Conservation (phyloP, 1,284 basidiomycete species). For the Fistulinella cinereoalba region DNA sequence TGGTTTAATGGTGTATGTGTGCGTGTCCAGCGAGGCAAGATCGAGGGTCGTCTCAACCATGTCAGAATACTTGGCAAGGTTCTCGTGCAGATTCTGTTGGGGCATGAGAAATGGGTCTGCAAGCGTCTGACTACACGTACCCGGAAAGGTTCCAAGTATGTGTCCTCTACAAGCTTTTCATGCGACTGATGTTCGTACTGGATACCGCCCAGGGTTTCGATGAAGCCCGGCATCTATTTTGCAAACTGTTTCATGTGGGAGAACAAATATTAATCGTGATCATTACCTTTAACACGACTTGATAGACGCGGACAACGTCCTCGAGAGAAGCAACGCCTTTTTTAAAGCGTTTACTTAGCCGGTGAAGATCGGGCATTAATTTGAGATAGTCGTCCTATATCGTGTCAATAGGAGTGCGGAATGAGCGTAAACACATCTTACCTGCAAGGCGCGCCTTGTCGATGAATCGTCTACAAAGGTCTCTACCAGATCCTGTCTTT, state of each 20-base stretch:
- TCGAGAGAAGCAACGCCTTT: slow-evolving; percentile 83
- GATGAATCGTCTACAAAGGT: slow-evolving; percentile 81
- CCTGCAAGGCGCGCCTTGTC: slow-evolving; percentile 71
- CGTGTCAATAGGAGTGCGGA: not conserved
- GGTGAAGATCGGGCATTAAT: slow-evolving; percentile 91
- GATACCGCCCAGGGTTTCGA: slow-evolving; percentile 57
- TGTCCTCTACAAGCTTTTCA: slow-evolving; percentile 60
- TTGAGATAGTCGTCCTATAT: slow-evolving; percentile 81
- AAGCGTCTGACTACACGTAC: slow-evolving; percentile 38
- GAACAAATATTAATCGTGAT: not conserved
- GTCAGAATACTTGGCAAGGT: slow-evolving; percentile 78
- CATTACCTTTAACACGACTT: slow-evolving; percentile 69
- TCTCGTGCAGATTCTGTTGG: slow-evolving; percentile 57
- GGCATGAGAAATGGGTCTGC: not conserved
- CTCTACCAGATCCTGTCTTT: slow-evolving; percentile 86
- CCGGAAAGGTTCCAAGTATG: slow-evolving; percentile 61
- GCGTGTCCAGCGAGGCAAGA: slow-evolving; percentile 77
- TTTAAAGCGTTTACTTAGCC: slow-evolving; percentile 92
- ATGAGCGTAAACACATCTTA: slow-evolving; percentile 23
- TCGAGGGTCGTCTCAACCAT: slow-evolving; percentile 98
- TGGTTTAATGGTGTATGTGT: slow-evolving; percentile 92
- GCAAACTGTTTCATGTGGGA: not conserved
- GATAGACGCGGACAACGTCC: slow-evolving; percentile 95
- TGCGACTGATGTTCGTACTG: slow-evolving; percentile 49
- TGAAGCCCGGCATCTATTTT: slow-evolving; percentile 73